phyloP scores from a whole-genome alignment of 768 basidiomycete genomes.

The Rubroboletus satanas region DNA sequence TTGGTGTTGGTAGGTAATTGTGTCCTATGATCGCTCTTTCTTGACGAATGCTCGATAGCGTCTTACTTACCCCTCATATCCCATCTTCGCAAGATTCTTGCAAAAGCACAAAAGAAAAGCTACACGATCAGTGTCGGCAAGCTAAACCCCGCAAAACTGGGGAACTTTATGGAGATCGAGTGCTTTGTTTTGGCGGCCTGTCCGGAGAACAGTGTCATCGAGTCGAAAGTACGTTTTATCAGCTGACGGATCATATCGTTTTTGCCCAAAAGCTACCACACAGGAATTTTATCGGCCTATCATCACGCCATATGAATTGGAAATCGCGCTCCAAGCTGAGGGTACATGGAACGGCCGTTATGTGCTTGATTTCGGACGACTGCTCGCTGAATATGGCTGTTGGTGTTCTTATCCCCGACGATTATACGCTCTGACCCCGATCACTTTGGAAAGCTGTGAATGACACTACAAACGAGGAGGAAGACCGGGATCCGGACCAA shows the following conservation, averaged over 20 bases:
- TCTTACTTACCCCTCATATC: constrained; percentile 84
- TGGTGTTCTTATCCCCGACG: constrained; percentile 3
- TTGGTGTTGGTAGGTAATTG: constrained; percentile 69
- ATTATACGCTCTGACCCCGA: not conserved
- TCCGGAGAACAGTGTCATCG: constrained; percentile 83
- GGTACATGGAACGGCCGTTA: constrained; percentile 75
- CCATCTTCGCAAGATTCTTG: constrained; percentile 70
- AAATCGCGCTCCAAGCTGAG: constrained; percentile 69
- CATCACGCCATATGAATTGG: constrained; percentile 89
- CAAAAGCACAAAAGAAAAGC: constrained; percentile 72
- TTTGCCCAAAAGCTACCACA: not conserved
- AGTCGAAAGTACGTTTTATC: constrained; percentile 50
- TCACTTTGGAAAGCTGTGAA: constrained; percentile 4
- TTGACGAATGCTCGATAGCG: constrained; percentile 38
- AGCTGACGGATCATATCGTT: not conserved
- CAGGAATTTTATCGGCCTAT: constrained; percentile 91
- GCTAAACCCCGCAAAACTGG: constrained; percentile 90
- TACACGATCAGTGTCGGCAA: constrained; percentile 96
- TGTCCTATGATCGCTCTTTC: not conserved
- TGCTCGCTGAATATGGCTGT: constrained; percentile 41
- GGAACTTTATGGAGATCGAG: constrained; percentile 94
- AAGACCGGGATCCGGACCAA: constrained; percentile 56
- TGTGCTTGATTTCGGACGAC: constrained; percentile 68
- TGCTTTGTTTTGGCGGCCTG: constrained; percentile 95
- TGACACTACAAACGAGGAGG: constrained; percentile 20